Base-by-base conservation (phyloP, 176 grass and related monocot species). In the Oryza brachyantha region DNA sequence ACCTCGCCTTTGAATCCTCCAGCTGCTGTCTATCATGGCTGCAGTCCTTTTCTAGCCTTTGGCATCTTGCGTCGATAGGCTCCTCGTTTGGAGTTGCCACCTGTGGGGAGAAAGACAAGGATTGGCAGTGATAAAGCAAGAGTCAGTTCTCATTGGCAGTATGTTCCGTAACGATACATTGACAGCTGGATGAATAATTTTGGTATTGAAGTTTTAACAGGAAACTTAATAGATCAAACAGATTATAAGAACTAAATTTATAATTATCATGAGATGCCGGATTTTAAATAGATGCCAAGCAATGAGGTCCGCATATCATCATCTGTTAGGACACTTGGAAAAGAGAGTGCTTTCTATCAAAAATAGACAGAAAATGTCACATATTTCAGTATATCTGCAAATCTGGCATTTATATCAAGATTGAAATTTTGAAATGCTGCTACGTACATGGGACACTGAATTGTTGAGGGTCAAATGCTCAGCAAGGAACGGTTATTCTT, bases 31-130 rank as follows among this genome's bases (percentile, higher is more conserved):
- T 63, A 32, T 85, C 58, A 19, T 40, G 68, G 35, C 40, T 67
- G 64, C 89, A 94, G 25, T 87, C 83, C 45, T 82, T 80, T 81
- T 87, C 84, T 38, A 77, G 71, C 38, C 31, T 83, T 38, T 76
- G 61, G 70, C 77, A 80, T 66, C 54, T 93, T 39, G 28, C 57
- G 1, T 61, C 41, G 21, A 14, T 72, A 60, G 62, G 50, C 27
- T 91, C 86, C 71, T 92, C 46, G 7, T 19, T 82, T 19, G 76
- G 67, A 67, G 40, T 14, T 27, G 14, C 55, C 66, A 19, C 79
- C 94, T 90, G 59, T 61, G 24, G 14, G 5, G 85, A n/a, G 85
- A n/a, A 80, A 21, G 25, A 76, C 35, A 64, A 29, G 35, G 22
- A 57, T 39, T 62, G 32, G 35, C 21, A 55, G 62, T 38, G 6